These are phyloP conservation scores for Pseudozyma thailandica DNA, from an alignment of 1,284 basidiomycete genomes.

Conservation along the genomic window DNA sequence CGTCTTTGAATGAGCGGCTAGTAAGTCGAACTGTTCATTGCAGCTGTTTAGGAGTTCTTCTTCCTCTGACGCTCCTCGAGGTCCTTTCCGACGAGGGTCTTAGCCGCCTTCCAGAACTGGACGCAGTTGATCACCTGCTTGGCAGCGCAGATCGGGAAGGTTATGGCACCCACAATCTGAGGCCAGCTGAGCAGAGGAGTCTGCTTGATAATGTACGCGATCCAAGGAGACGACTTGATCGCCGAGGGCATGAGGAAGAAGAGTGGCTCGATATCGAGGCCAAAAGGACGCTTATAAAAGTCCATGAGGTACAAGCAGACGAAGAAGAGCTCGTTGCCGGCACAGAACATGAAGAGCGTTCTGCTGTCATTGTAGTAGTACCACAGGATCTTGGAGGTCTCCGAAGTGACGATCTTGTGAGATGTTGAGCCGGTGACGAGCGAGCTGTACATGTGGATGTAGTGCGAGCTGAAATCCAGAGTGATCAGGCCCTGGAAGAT, in stretches of 20 bases:
- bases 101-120: conserved; percentile 98
- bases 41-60: conserved; percentile 22
- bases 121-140: conserved; percentile 97
- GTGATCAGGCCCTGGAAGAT: conserved; percentile 95
- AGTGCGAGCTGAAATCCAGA: conserved; percentile 97
- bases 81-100: conserved; percentile 73
- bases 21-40: not conserved
- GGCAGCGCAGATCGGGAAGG: conserved; percentile 78
- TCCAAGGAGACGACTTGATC: conserved; percentile 38
- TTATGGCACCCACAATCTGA: conserved; percentile 77
- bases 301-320: conserved; percentile 94
- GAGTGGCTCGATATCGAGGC: conserved; percentile 47
- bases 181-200: conserved; percentile 78
- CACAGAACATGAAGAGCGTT: conserved; percentile 91
- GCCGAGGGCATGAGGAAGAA: conserved; percentile 42
- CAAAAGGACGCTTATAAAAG: conserved; percentile 73
- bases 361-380: conserved; percentile 92
- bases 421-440: conserved; percentile 89
- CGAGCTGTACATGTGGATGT: conserved; percentile 99
- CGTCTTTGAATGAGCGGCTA: conserved; percentile 4
- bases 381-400: conserved; percentile 90
- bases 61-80: conserved; percentile 51
- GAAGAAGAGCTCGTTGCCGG: conserved; percentile 97
- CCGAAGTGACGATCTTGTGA: conserved; percentile 90
- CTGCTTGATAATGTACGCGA: conserved; percentile 58